Conservation (phyloP, 192 early-diverging fungal genomes). For the Backusella australiensis region DNA sequence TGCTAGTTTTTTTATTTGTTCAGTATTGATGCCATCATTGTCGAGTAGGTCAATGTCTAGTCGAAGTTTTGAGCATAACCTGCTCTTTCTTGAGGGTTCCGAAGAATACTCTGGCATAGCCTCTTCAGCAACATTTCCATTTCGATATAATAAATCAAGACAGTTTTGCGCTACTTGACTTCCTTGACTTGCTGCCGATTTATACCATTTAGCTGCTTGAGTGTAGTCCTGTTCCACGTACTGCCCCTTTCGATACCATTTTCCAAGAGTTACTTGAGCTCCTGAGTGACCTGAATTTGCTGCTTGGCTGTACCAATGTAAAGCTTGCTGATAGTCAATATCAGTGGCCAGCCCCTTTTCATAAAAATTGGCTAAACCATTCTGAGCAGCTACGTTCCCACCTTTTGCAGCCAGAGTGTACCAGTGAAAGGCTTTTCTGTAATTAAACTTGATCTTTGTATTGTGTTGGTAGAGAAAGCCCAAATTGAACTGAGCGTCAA, state of each 20-base stretch:
- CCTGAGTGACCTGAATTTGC: neutral
- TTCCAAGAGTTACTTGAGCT: neutral
- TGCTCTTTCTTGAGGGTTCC: too few relatives aligned
- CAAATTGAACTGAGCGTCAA: neutral
- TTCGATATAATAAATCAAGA: neutral
- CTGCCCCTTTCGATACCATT: neutral
- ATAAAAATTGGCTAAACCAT: neutral
- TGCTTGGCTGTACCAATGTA: neutral
- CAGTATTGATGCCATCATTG: neutral
- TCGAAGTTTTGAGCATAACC: neutral
- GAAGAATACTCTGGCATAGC: too few relatives aligned
- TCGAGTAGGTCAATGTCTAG: neutral
- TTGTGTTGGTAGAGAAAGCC: neutral
- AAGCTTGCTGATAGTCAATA: neutral
- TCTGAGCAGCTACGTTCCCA: neutral
- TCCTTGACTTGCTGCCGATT: neutral
- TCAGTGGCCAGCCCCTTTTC: neutral
- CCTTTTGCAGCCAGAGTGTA: neutral
- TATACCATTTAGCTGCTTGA: neutral
- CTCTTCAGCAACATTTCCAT: neutral
- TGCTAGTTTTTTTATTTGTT: too few relatives aligned
- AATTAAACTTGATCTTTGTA: neutral
- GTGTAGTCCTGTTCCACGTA: neutral
- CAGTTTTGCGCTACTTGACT: neutral
- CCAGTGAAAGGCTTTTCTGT: neutral